A percentile compares a stretch with the other conserved stretches of the same genome.
Evolutionary conservation across 306 rosid genomes (phyloP).

Genomic region (Ochetophila trinervis): DNA sequence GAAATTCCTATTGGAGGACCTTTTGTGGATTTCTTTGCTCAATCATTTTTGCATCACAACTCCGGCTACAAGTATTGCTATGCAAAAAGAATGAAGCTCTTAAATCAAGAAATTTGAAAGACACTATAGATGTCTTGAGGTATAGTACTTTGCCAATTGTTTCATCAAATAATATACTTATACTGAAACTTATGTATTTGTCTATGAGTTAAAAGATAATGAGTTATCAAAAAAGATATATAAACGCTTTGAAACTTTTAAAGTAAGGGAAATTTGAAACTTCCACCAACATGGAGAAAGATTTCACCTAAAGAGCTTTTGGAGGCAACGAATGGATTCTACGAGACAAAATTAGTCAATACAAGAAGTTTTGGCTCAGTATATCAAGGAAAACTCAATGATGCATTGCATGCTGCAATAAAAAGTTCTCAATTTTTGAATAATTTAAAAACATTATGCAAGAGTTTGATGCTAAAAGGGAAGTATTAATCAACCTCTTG

Average conservation of each 20-base stretch:
- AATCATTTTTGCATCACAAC: neutral
- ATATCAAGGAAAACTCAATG: neutral
- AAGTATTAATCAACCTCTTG: slow-evolving; percentile 2
- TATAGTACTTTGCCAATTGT: neutral
- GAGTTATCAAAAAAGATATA: neutral
- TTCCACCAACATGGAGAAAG: slow-evolving; percentile 2
- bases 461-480: slow-evolving; percentile 6
- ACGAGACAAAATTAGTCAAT: slow-evolving; percentile 11
- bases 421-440: slow-evolving; percentile 13
- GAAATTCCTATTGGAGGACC: neutral
- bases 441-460: neutral
- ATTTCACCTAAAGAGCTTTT: slow-evolving; percentile 19
- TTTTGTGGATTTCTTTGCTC: neutral
- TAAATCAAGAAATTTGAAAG: neutral
- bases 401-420: neutral
- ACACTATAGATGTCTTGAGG: neutral
- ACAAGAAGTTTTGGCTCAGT: slow-evolving; percentile 8
- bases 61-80: neutral
- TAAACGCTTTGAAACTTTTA: neutral
- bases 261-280: neutral
- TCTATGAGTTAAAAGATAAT: neutral
- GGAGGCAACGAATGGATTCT: slow-evolving; percentile 12
- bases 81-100: neutral
- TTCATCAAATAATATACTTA: neutral
- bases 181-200: neutral